phyloP scores from a whole-genome alignment of 306 rosid species.

The Herpetospermum pedunculosum region DNA sequence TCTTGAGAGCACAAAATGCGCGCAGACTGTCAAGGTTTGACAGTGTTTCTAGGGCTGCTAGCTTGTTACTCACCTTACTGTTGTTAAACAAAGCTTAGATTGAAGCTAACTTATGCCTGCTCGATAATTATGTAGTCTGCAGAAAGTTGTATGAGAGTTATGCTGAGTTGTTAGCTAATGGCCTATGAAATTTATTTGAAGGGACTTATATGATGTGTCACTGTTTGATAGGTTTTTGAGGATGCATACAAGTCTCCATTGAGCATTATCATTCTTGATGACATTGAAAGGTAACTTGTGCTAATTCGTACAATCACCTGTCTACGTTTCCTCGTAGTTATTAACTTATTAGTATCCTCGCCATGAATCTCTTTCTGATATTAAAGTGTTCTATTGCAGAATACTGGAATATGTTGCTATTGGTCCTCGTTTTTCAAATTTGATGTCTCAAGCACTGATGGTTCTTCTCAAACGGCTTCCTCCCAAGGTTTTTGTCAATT shows the following conservation, averaged over 20 bases:
- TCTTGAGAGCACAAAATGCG: constrained; percentile 88
- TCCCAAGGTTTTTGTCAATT: constrained; percentile 54
- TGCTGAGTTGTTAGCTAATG: neutral
- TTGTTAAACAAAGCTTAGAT: neutral
- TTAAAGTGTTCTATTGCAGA: constrained; percentile 23
- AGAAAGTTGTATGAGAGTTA: neutral
- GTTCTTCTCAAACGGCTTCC: constrained; percentile 85
- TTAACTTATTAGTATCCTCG: neutral
- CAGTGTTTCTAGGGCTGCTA: constrained; percentile 16
- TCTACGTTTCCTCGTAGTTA: neutral
- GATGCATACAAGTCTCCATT: constrained; percentile 96
- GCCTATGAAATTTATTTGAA: neutral
- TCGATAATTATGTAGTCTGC: neutral
- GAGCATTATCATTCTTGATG: constrained; percentile 94
- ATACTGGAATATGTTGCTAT: constrained; percentile 79
- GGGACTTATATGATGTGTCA: constrained; percentile 1
- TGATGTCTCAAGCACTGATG: constrained; percentile 74
- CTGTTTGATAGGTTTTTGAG: constrained; percentile 67
- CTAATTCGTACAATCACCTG: neutral
- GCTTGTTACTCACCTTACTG: neutral
- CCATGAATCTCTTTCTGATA: neutral
- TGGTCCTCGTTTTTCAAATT: constrained; percentile 93
- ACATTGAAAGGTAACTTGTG: constrained; percentile 67
- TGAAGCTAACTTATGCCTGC: neutral
- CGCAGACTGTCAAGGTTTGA: constrained; percentile 87